Evolutionary conservation across 208 protist species (phyloP), one percentile per base, ranked within the genome.

Genomic region (Trypanosomatidae sp.): DNA sequence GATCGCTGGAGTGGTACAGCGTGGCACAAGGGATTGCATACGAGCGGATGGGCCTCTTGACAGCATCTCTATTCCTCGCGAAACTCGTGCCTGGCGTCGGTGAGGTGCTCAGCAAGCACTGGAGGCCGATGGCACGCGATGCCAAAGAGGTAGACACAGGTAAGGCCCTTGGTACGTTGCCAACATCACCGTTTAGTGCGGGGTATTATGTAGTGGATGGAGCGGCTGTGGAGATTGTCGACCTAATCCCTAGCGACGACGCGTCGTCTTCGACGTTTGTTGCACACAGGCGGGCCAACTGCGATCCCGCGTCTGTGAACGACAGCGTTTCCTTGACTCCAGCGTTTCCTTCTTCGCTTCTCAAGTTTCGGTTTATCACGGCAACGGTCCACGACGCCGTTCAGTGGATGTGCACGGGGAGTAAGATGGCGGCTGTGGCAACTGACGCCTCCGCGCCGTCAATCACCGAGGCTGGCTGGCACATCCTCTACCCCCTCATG

Each of bases 381-480:
- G 25, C 7, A 8, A 68, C 68, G 9, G 71, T 76, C 25, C 59
- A 68, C n/a, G 62, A 59, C 3, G 77, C 67, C 15, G 67, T 65
- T 72, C 44, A 64, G 71, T 74, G 66, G 67, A 55, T 77, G 62
- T 43, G 41, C 3, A 36, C 65, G 22, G 22, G 8, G 28, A 7
- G 36, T 10, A 52, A 46, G 56, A 15, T 55, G 60, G 41, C 41
- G 28, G 43, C 33, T 43, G 30, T 75, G 44, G 69, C 53, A 15
- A 17, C 68, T 10, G 73, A 79, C 19, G 71, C 82, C 62, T 74
- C 83, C 62, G 62, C 79, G 70, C 79, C 74, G n/a, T 33, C 77
- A 53, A 28, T 85, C 64, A 50, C 82, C 47, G 73, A 72, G 30
- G 30, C 68, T 50, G 50, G 67, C 69, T 25, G 46, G 15, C 44